These are phyloP conservation scores for Albifimbria verrucaria DNA, from an alignment of 2,329 filamentous ascomycete species.

Conservation along the genomic window DNA sequence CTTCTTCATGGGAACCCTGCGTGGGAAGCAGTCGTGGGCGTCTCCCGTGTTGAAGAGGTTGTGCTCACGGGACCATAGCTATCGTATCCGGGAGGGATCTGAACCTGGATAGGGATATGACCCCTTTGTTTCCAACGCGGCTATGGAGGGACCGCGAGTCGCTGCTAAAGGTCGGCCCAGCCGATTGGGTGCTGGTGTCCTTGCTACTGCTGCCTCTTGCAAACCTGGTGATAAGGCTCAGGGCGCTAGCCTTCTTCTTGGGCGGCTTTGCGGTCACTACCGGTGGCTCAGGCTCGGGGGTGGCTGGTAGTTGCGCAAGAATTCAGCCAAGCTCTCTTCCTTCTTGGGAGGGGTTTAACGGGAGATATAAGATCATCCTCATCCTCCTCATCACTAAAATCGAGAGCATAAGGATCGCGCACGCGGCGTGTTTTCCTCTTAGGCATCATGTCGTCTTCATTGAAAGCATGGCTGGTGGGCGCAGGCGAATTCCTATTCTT, in stretches of 20 bases:
- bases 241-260: constrained; percentile 63
- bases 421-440: constrained; percentile 73
- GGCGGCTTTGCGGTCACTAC: constrained; percentile 34
- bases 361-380: constrained; percentile 10
- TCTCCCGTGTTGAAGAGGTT: constrained; percentile 11
- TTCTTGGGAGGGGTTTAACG: constrained; percentile 34
- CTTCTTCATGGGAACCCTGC: constrained; percentile 52
- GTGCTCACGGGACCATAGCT: constrained; percentile 32
- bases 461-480: constrained; percentile 35
- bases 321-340: constrained; percentile 71
- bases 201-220: constrained; percentile 33
- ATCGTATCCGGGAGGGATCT: constrained; percentile 43
- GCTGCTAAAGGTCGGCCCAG: constrained; percentile 19
- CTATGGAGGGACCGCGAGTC: constrained; percentile 35
- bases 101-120: constrained; percentile 53
- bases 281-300: constrained; percentile 47
- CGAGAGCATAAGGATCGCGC: constrained; percentile 91
- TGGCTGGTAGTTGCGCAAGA: constrained; percentile 66
- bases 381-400: constrained; percentile 66
- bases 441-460: constrained; percentile 56
- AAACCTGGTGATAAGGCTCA: constrained; percentile 60
- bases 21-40: constrained; percentile 23
- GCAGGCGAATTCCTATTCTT: constrained; percentile 34
- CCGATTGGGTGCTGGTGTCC: constrained; percentile 17
- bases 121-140: constrained; percentile 34